phyloP scores from a whole-genome alignment of 176 grass and related monocot species.

The Zea mays region Zm-B73-REFERENCE-NAM-5.0 NC_050100.1:223058501-223059000 shows the following conservation, averaged over 20 bases:
- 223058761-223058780: neutral
- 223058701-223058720: constrained; percentile 22
- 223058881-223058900: too few relatives aligned
- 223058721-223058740: neutral
- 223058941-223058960: too few relatives aligned
- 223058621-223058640: constrained; percentile 39
- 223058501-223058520: constrained; percentile 15
- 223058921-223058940: too few relatives aligned
- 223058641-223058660: constrained; percentile 41
- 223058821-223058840: too few relatives aligned
- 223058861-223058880: too few relatives aligned
- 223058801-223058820: too few relatives aligned
- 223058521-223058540: constrained; percentile 29
- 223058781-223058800: too few relatives aligned
- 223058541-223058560: neutral
- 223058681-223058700: neutral
- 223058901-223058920: too few relatives aligned
- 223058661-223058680: neutral
- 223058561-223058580: constrained; percentile 35
- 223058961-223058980: too few relatives aligned
- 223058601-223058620: constrained; percentile 43
- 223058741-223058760: neutral
- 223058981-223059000: too few relatives aligned
- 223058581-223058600: constrained; percentile 4
- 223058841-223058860: too few relatives aligned